Evolutionary conservation across 805 yeast genomes (phyloP), one percentile per base, ranked within the genome.

Genomic region (Kodamaea sagamina): DNA sequence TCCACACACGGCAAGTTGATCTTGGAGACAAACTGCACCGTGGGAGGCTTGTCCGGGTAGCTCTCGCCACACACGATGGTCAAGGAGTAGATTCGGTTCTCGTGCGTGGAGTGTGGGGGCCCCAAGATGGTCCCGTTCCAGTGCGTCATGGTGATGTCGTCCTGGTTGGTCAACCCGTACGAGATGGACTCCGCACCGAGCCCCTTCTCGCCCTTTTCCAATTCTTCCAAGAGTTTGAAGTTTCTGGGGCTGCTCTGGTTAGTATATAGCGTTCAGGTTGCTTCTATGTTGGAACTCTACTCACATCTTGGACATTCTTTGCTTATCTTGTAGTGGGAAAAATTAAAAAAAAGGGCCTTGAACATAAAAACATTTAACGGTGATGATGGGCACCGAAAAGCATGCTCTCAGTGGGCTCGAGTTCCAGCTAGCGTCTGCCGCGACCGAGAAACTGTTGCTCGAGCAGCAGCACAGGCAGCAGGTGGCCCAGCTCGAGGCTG

Each of bases 71-170:
- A 90, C 49, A 79, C 81, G 38, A 93, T 80, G 41, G 78, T 81
- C 43, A 93, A 72, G 26, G 88, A 83, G 63, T 93, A 93, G 49
- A 93, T 93, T 59, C 99, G 77, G 65, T 93, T 93, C 63, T 90
- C 97, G 62, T 92, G 97, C 19, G 79, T 79, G 10, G 71, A 66
- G 58, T 86, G 95, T 26, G 99, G 99, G 3, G 99, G 99, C 0
- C 99, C 99, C 51, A 93, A 72, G 41, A 93, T 92, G 25, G 99
- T 93, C 9, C 97, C 99, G 67, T 90, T 93, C 99, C 99, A 93
- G 56, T 84, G 68, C 8, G 96, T 86, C 95, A 93, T 88, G 40
- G 89, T 72, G 52, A 90, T 87, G 62, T 93, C 99, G 56, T 87
- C 96, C 49, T 85, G 82, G 56, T 88, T 92, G 17, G 88, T 82